Base-by-base conservation (phyloP, 1,284 basidiomycete species). In the Microbotryomycetes sp. region DNA sequence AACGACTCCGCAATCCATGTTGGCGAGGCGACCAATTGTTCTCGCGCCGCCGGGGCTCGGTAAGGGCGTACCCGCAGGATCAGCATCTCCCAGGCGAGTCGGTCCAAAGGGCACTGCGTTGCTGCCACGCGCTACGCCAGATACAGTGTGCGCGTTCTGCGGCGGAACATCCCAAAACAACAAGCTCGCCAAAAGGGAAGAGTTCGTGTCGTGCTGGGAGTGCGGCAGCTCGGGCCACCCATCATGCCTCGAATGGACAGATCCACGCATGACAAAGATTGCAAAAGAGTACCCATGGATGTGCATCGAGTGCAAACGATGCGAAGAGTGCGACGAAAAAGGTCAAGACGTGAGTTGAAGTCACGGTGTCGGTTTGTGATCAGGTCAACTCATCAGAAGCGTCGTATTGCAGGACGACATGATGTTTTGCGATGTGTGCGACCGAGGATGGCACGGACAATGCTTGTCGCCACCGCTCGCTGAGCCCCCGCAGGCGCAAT, bases 401-500 rank as follows among this genome's bases (percentile, higher is more conserved):
- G 29, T 3, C 55, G 31, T 26, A 7, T n/a, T 45, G 47, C 74
- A 94, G 90, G 84, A 81, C 59, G 81, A 83, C 60, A 85, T 97
- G 70, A 77, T 97, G 65, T 89, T 97, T 70, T 98, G 94, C 75
- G 94, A 97, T 78, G 83, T 81, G 54, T 98, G 94, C 75, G 94
- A 98, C 79, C 81, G 91, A 79, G 91, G 89, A 82, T 97, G 89
- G 89, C 94, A 98, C 75, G 85, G 86, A 78, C 84, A 88, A 70
- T 97, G 93, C 76, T 80, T 97, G 52, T 73, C 80, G 21, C 91
- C 91, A 69, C 78, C 74, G 41, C 75, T 79, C 2, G 18, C 50
- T 24, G 5, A 29, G n/a, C 48, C 54, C 28, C 62, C 59, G 4
- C 31, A 45, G n/a, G 27, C 62, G 15, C 67, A 56, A 4, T 60